Conservation (phyloP, 805 yeast genomes). For the Nakazawaea populi region DNA sequence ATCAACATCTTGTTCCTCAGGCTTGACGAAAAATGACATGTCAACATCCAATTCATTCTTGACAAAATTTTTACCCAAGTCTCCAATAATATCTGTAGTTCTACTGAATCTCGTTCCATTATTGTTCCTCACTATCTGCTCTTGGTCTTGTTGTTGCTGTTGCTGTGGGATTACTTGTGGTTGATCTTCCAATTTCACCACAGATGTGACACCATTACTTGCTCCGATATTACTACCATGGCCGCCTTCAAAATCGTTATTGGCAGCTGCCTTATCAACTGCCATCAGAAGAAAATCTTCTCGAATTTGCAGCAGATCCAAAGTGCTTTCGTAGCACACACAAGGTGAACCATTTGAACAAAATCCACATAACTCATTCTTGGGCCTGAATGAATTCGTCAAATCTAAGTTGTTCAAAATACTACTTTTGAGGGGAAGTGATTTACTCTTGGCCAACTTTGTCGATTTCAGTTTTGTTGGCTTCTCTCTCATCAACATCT, state of each 20-base stretch:
- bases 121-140: neutral
- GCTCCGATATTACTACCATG: too few species aligned
- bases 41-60: constrained; percentile 11
- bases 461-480: neutral
- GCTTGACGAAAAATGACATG: constrained; percentile 9
- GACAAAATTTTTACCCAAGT: constrained; percentile 8
- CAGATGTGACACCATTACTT: too few species aligned
- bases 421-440: neutral
- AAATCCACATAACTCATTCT: neutral
- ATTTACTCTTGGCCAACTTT: neutral
- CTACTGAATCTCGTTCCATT: neutral
- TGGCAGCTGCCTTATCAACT: neutral
- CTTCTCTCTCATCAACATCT: neutral
- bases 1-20: constrained; percentile 5
- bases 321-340: constrained; percentile 5
- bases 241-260: too few species aligned
- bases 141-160: neutral
- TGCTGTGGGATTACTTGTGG: neutral
- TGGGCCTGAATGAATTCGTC: neutral
- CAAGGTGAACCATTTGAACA: constrained; percentile 4
- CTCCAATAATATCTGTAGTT: constrained; percentile 8
- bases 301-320: neutral
- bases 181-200: neutral
- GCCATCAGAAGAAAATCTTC: neutral
- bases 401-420: neutral